These are phyloP conservation scores for Podaxis carcinomalis DNA, from an alignment of 768 basidiomycete species.

Conservation along the genomic window DNA sequence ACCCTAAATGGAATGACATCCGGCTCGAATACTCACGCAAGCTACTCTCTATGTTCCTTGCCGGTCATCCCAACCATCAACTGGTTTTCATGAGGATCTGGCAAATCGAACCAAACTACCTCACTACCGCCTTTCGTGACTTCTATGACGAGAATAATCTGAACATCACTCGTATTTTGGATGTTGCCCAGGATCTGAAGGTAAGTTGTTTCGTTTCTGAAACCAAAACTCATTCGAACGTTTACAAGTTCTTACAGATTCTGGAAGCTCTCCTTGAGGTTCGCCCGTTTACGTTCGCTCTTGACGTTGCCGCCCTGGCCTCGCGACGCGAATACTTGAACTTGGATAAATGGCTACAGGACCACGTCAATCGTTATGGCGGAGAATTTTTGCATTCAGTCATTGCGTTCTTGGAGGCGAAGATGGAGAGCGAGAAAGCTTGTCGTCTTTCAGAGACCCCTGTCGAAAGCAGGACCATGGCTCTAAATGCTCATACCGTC, in stretches of 20 bases:
- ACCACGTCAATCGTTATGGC: slow-evolving; percentile 79
- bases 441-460: slow-evolving; percentile 73
- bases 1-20: slow-evolving; percentile 84
- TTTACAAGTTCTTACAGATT: slow-evolving; percentile 46
- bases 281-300: slow-evolving; percentile 81
- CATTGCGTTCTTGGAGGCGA: slow-evolving; percentile 85
- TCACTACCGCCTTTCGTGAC: slow-evolving; percentile 84
- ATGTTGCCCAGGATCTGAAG: slow-evolving; percentile 94
- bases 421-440: slow-evolving; percentile 86
- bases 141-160: slow-evolving; percentile 90
- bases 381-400: slow-evolving; percentile 84
- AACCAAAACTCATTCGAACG: neutral
- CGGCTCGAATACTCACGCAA: slow-evolving; percentile 85
- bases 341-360: slow-evolving; percentile 93
- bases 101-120: slow-evolving; percentile 83
- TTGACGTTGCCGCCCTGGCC: slow-evolving; percentile 93
- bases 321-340: slow-evolving; percentile 92
- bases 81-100: slow-evolving; percentile 96
- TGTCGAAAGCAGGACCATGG: slow-evolving; percentile 77
- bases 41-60: slow-evolving; percentile 84
- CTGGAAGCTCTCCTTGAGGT: slow-evolving; percentile 90
- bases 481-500: slow-evolving; percentile 82
- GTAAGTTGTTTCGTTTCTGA: slow-evolving; percentile 33
- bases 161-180: slow-evolving; percentile 91
- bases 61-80: slow-evolving; percentile 91